These are phyloP conservation scores for Beauveria sp. DNA, from an alignment of 2,329 filamentous ascomycete genomes.

Conservation along the genomic window DNA sequence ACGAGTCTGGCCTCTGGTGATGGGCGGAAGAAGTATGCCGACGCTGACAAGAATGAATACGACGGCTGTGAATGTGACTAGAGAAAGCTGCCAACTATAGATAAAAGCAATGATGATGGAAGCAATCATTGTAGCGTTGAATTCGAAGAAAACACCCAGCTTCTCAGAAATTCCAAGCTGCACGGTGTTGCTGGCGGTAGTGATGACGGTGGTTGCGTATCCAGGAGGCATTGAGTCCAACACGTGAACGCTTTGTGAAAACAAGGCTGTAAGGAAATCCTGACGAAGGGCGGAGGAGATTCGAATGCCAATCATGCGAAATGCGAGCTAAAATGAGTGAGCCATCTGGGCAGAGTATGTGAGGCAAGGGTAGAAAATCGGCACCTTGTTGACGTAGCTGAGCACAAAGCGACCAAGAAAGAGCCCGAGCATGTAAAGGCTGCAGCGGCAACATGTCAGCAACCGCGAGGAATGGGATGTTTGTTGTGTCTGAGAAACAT, in stretches of 20 bases:
- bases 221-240: conserved; percentile 59
- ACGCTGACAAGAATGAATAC: conserved; percentile 47
- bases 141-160: conserved; percentile 51
- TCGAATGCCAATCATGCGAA: conserved; percentile 54
- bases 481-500: no score
- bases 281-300: conserved; percentile 54
- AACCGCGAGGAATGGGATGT: no score
- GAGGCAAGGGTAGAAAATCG: not conserved
- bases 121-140: conserved; percentile 41
- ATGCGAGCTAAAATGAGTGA: conserved; percentile 37
- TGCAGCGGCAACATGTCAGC: no score
- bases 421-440: no score
- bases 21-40: conserved; percentile 43
- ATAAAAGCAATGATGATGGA: conserved; percentile 48
- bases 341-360: not conserved
- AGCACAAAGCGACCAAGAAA: conserved; percentile 25
- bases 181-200: conserved; percentile 54
- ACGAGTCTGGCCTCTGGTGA: conserved; percentile 44
- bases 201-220: conserved; percentile 55
- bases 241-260: conserved; percentile 58
- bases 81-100: conserved; percentile 50
- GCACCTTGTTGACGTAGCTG: conserved; percentile 52
- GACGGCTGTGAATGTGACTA: conserved; percentile 50
- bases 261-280: conserved; percentile 55
- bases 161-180: conserved; percentile 60